A percentile compares a stretch with the other conserved stretches of the same genome.
Evolutionary conservation across 225 moss, liverwort and hornwort species (phyloP).

Genomic region (Sphagnum tenellum): DNA sequence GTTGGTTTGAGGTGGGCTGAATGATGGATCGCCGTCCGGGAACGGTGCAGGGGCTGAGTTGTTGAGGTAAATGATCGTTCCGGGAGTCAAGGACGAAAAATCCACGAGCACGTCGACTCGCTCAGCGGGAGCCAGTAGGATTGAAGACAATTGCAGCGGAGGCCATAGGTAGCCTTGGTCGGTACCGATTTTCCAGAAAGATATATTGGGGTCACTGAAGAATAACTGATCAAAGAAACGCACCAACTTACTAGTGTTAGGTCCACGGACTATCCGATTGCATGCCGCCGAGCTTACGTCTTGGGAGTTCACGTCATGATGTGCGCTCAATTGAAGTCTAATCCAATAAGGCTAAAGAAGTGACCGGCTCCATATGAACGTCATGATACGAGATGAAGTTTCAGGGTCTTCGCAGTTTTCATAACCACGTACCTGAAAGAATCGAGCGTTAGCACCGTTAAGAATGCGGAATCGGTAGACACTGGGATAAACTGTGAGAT

Average conservation of each 20-base stretch:
- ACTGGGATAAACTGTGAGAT: constrained; percentile 1
- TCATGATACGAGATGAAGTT: no score
- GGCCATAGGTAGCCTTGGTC: constrained; percentile 38
- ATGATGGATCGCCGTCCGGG: constrained; percentile 15
- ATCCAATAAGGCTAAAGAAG: constrained; percentile 4
- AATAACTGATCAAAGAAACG: no score
- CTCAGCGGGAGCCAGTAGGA: constrained; percentile 26
- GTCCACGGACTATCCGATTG: no score
- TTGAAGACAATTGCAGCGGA: constrained; percentile 7
- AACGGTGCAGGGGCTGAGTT: constrained; percentile 36
- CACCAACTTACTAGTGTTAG: no score
- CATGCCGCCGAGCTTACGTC: no score
- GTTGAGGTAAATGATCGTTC: constrained; percentile 22
- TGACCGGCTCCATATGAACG: not conserved
- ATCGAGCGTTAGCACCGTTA: constrained; percentile 34
- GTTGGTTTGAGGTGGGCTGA: constrained; percentile 1
- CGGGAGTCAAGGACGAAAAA: constrained; percentile 15
- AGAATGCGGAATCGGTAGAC: constrained; percentile 21
- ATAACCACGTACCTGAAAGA: constrained; percentile 2
- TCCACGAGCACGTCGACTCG: constrained; percentile 39
- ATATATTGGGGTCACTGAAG: no score
- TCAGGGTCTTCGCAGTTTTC: no score
- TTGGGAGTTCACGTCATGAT: no score
- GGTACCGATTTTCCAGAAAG: constrained; percentile 30
- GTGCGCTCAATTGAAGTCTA: constrained; percentile 9